Evolutionary conservation across 306 rosid species (phyloP), one percentile per base, ranked within the genome.

Genomic region (Vigna nakashimae): DNA sequence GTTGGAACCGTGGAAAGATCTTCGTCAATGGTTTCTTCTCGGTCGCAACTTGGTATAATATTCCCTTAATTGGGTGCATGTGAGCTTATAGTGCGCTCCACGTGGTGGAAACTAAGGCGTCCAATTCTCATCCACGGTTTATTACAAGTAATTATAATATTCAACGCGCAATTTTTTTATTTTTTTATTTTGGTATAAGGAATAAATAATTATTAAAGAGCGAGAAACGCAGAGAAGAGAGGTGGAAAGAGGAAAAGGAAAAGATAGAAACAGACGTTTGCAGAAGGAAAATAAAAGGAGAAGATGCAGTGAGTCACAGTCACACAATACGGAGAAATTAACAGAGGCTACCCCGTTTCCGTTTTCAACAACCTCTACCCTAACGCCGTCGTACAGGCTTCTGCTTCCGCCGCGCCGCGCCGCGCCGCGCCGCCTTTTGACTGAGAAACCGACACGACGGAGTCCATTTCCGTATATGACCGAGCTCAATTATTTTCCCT

Each of bases 301-400:
- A 59, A 60, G 52, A 53, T 7, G 28, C 49, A 64, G 30, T 64
- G 69, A 62, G 63, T 65, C 76, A 49, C 49, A 15, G 69, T 65
- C 24, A 71, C 15, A 51, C 59, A 69, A 58, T 57, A 69, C 26
- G 55, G 45, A 40, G 53, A 78, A 78, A 69, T 20, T 69, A 78
- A 69, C 34, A 53, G 48, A 22, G 26, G 36, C 15, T 14, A 53
- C 82, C 30, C 64, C 76, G 40, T 55, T 43, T 43, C 53, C 52
- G 18, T 42, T 65, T 65, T 30, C 53, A 20, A 28, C 43, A 24
- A 22, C 56, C 55, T 52, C 58, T 70, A 4, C 48, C 68, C 60
- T 68, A 65, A 81, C 83, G 65, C 86, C 89, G 85, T 79, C 22
- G 78, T 81, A 84, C 76, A 84, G 84, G 24, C 69, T 75, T 71